phyloP scores from a whole-genome alignment of 2,329 filamentous ascomycete species.

The Dothideomycetidae sp. region DNA sequence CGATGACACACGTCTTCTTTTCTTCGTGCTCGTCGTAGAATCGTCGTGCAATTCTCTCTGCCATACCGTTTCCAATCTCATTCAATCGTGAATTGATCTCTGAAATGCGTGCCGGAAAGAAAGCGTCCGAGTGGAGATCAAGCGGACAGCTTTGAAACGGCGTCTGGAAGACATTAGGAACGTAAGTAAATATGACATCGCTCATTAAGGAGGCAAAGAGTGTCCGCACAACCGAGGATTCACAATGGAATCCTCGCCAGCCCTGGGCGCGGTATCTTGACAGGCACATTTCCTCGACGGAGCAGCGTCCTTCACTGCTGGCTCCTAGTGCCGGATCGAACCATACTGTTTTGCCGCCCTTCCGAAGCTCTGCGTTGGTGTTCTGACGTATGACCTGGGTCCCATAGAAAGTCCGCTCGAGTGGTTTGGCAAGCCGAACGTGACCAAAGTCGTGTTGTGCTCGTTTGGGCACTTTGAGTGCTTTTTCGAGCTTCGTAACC shows the following conservation, averaged over 20 bases:
- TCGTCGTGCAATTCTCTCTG: conserved; percentile 48
- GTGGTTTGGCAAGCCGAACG: conserved; percentile 59
- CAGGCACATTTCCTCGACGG: conserved; percentile 88
- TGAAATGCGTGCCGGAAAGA: conserved; percentile 70
- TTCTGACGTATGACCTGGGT: conserved; percentile 47
- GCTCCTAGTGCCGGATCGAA: conserved; percentile 45
- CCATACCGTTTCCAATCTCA: conserved; percentile 72
- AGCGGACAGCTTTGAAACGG: conserved; percentile 86
- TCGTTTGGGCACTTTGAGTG: conserved; percentile 66
- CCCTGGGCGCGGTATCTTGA: conserved; percentile 68
- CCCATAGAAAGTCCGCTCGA: conserved; percentile 62
- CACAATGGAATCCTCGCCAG: conserved; percentile 90
- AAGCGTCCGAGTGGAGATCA: conserved; percentile 83
- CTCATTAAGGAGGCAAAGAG: conserved; percentile 74
- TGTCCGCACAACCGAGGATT: conserved; percentile 85
- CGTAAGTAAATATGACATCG: conserved; percentile 81
- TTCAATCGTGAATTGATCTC: conserved; percentile 82
- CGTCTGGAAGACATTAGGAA: conserved; percentile 96
- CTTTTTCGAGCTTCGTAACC: conserved; percentile 77
- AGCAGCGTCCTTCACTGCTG: conserved; percentile 50
- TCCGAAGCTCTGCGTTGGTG: conserved; percentile 18
- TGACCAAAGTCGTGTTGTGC: conserved; percentile 89
- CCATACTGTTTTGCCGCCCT: conserved; percentile 69
- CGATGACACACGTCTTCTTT: conserved; percentile 70
- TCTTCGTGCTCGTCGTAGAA: conserved; percentile 57